phyloP scores from a whole-genome alignment of 78 protist genomes.

The Cavenderia fasciculata region DNA sequence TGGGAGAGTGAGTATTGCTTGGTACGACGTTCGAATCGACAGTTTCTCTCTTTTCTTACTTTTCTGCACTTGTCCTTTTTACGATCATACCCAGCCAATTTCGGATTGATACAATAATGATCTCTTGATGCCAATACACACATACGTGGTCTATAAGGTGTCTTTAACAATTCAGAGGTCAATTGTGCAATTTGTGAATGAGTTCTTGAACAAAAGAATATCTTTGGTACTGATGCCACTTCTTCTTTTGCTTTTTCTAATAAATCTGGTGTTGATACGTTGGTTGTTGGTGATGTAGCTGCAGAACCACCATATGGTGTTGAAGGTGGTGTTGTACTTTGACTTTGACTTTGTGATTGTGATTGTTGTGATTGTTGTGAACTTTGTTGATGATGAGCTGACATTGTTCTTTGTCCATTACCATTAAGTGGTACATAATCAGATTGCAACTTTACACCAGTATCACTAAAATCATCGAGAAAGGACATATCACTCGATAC shows the following conservation, averaged over 20 bases:
- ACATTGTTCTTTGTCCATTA: not conserved
- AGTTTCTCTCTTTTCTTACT: not conserved
- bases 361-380: too few species aligned
- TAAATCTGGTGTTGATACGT: not conserved
- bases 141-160: constrained; percentile 82
- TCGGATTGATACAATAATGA: constrained; percentile 94
- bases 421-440: constrained; percentile 1
- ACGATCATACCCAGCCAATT: constrained; percentile 15
- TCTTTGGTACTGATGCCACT: constrained; percentile 34
- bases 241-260: not conserved
- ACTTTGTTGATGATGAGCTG: too few species aligned
- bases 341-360: too few species aligned
- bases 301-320: too few species aligned
- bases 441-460: constrained; percentile 37
- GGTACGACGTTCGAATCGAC: not conserved
- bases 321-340: too few species aligned
- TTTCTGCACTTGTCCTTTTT: constrained; percentile 35
- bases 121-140: constrained; percentile 89
- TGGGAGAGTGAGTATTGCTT: not conserved
- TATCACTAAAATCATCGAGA: not conserved
- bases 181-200: constrained; percentile 98
- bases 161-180: constrained; percentile 88
- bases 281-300: too few species aligned
- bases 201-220: constrained; percentile 95
- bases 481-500: not conserved